A percentile compares a stretch with the other conserved stretches of the same genome.
phyloP scores from a whole-genome alignment of 129 eudicot genomes.

The Erigeron canadensis region DNA sequence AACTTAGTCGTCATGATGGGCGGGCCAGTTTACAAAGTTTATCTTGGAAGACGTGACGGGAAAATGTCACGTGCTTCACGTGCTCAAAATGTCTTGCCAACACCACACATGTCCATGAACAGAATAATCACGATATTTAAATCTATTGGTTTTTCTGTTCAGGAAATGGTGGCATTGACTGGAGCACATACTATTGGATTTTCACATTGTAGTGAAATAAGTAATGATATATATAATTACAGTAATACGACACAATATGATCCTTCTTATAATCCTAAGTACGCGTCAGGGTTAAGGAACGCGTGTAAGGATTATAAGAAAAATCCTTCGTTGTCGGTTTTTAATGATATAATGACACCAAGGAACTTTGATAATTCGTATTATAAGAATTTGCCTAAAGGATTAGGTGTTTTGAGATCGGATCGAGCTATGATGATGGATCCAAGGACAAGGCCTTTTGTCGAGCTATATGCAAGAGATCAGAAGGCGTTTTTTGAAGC shows the following conservation, averaged over 20 bases:
- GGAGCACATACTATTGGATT: conserved; percentile 10
- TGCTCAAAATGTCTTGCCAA: background rate
- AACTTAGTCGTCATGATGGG: conserved; percentile 9
- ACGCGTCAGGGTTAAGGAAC: background rate
- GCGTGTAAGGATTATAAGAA: conserved; percentile 6
- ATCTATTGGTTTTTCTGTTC: background rate
- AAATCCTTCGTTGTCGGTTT: conserved; percentile 1
- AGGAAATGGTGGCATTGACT: conserved; percentile 7
- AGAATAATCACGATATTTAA: background rate
- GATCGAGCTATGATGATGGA: conserved; percentile 55
- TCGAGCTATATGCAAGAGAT: conserved; percentile 42
- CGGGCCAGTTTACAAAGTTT: background rate
- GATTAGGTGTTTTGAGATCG: conserved; percentile 64
- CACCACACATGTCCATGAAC: conserved; percentile 1
- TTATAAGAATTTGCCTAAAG: conserved; percentile 57
- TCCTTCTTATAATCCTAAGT: conserved; percentile 3
- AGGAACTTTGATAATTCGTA: conserved; percentile 59
- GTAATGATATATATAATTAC: background rate
- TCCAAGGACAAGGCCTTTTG: conserved; percentile 16
- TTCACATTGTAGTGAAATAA: conserved; percentile 4
- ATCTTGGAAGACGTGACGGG: background rate
- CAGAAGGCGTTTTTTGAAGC: conserved; percentile 59
- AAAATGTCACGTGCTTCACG: conserved; percentile 1
- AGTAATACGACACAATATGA: background rate
- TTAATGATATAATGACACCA: conserved; percentile 16